Conservation (phyloP, 805 yeast species). For the Lachancea sp. region DNA sequence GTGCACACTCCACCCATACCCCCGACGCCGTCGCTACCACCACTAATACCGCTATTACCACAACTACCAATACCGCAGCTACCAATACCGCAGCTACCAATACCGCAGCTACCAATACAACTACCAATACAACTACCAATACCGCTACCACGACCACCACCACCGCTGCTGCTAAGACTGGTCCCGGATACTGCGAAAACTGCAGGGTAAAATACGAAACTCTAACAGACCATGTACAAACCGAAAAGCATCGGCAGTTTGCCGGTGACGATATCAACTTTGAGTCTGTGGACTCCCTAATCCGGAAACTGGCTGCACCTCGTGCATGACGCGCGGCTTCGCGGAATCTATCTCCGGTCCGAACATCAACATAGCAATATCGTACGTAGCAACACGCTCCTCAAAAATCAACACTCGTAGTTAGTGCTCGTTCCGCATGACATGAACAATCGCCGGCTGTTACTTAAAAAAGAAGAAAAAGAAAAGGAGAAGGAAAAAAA, state of each 20-base stretch:
- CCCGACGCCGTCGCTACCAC: too few species aligned
- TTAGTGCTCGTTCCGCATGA: too few species aligned
- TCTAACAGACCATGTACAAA: slow-evolving; percentile 65
- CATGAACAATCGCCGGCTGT: too few species aligned
- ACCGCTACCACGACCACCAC: slow-evolving; percentile 10
- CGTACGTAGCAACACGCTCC: too few species aligned
- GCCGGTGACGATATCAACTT: slow-evolving; percentile 70
- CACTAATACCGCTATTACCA: not conserved
- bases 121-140: slow-evolving; percentile 6
- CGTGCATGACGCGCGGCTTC: not conserved
- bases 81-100: slow-evolving; percentile 14
- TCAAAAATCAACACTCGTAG: too few species aligned
- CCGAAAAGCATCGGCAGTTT: slow-evolving; percentile 69
- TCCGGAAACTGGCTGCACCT: slow-evolving; percentile 34
- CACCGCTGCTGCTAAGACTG: slow-evolving; percentile 23
- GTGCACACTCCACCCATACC: too few species aligned
- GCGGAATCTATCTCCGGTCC: too few species aligned
- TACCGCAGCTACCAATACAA: slow-evolving; percentile 1
- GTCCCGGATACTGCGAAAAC: slow-evolving; percentile 87
- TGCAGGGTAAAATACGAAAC: slow-evolving; percentile 79
- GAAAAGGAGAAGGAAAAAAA: too few species aligned
- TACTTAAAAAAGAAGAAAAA: too few species aligned
- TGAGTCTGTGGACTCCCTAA: slow-evolving; percentile 67
- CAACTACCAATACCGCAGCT: not conserved
- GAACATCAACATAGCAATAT: too few species aligned